Base-by-base conservation (phyloP, 139 green algal genomes). In the Yamagishiella unicocca region DNA sequence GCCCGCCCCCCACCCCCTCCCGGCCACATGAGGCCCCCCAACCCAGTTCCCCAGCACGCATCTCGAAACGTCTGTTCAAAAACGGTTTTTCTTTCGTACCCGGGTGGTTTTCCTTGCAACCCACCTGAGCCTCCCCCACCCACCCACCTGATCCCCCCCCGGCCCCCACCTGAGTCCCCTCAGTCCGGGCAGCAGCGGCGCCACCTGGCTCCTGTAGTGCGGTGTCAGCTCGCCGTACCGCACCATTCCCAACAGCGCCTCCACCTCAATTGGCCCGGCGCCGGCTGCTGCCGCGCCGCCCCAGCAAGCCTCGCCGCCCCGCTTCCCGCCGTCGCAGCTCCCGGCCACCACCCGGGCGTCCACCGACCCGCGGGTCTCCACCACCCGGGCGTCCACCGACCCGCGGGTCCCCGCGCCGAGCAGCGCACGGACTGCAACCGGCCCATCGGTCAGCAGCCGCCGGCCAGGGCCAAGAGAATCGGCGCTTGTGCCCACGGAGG, bases 161-260 rank as follows among this genome's bases (percentile, higher is more conserved):
- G 7, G 2, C 24, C 38, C 76, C 1, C 55, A 84, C 77, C 77
- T 73, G 7, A 85, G 61, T 5, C 22, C 1, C n/a, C 40, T 4
- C 61, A 85, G 79, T 27, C 40, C 79, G 14, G 79, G 79, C 79
- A 85, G 79, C 4, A 2, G 33, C 12, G 79, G 79, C 40, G 79
- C 79, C 79, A 85, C 79, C 0, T 14, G 3, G 0, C 9, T 37
- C 40, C 79, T 61, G 79, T 46, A 85, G 61, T 85, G 79, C 40
- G 29, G 27, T 19, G 40, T 75, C 22, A 85, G 79, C 9, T 21
- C 1, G 58, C 42, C 40, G 40, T 85, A 85, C 37, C 79, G 61
- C 42, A 85, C 79, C 53, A 37, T 4, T n/a, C 29, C 29, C 61
- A 85, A 17, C 42, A 85, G 79, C 29, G 29, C 12, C 40, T 55